Percentiles rank a stretch among this genome's conserved stretches.
Evolutionary conservation across 495 filamentous ascomycete genomes (phyloP).

Genomic region (Annulohypoxylon maeteangense): DNA sequence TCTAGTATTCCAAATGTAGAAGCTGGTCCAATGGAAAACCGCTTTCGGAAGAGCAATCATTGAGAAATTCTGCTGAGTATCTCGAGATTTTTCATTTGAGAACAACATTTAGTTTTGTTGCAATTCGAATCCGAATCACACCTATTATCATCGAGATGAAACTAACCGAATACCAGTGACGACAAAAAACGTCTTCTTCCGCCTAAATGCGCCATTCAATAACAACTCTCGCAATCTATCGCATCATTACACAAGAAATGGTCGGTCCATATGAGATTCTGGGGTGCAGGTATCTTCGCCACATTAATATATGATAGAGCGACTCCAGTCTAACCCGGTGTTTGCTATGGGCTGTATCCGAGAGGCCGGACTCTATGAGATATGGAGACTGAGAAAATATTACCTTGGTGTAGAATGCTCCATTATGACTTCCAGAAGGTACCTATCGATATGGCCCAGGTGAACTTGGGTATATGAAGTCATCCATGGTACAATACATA

Average conservation of each 20-base stretch:
- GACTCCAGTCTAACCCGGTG: neutral
- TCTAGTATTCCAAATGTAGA: slow-evolving; percentile 29
- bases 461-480: neutral
- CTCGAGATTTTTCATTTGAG: slow-evolving; percentile 10
- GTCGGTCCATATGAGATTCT: neutral
- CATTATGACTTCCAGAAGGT: neutral
- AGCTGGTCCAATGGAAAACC: slow-evolving; percentile 14
- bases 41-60: slow-evolving; percentile 5
- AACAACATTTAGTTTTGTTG: neutral
- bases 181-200: slow-evolving; percentile 12
- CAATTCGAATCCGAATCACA: neutral
- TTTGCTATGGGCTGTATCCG: neutral
- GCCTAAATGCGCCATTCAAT: slow-evolving; percentile 15
- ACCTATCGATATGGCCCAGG: neutral
- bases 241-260: neutral
- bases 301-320: neutral
- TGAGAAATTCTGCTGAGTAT: slow-evolving; percentile 17
- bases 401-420: neutral
- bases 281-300: neutral
- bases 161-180: neutral
- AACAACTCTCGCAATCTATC: neutral
- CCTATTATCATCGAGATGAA: neutral
- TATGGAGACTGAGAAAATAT: neutral
- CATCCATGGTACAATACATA: neutral
- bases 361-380: neutral